Evolutionary conservation across 176 grass and related monocot genomes (phyloP), one percentile per base, ranked within the genome.

Genomic region (Otatea glauca): DNA sequence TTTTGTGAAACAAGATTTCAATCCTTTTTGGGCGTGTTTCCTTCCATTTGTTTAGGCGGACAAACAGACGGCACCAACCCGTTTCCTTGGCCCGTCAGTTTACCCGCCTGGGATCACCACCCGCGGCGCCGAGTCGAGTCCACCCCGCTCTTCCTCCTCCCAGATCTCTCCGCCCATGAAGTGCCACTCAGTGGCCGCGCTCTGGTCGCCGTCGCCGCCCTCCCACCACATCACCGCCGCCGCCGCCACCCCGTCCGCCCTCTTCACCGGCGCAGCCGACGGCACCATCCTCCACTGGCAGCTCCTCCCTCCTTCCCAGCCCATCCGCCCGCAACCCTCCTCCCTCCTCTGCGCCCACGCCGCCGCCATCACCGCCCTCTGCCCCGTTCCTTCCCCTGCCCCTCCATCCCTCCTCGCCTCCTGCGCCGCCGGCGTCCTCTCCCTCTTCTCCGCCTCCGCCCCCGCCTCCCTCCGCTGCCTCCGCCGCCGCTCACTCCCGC

Each of bases 211-310:
- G 45, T 87, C 89, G 16, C 90, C 90, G 71, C 95, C 95, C 11
- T 80, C 92, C 3, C 95, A 94, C 89, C 92, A 87, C 44, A 71
- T 97, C 82, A 97, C 92, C 6, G 81, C 92, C 21, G 85, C 54
- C 9, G 80, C 85, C 4, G 59, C 75, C 42, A 74, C 86, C 39
- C 45, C 92, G 0, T 32, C 24, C 55, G 43, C 95, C 43, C 75
- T 97, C 87, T 97, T 88, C 89, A 97, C 95, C 34, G 92, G 90
- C 39, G 90, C 90, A 54, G 90, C 87, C 39, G 95, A 97, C 82
- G 95, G 95, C 70, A 88, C 92, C 76, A 60, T 97, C 75, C 81
- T 97, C 79, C 84, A 92, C 70, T 97, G 95, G 95, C 83, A 56
- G 49, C 79, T 82, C 70, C 43, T 82, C 70, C 43, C 66, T 68